Evolutionary conservation across 2,329 filamentous ascomycete genomes (phyloP), one percentile per base, ranked within the genome.

Genomic region (Hypomyces perniciosus): DNA sequence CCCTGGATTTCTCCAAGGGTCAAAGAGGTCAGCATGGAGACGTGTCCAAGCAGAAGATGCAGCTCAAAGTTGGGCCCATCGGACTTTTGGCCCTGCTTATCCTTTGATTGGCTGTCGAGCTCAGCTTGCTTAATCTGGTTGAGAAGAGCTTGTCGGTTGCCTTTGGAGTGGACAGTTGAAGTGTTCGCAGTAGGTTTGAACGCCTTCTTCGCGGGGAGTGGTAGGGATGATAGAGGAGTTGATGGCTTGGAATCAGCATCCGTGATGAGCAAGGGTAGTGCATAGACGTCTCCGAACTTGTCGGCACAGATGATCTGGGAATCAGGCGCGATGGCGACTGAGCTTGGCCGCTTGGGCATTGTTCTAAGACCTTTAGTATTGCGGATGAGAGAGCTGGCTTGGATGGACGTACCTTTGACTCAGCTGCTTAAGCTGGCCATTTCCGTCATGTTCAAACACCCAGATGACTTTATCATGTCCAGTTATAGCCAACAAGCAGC

Each of bases 231-330:
- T 12, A 46, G 34, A 54, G 53, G 38, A 43, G 44, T 42, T 53
- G 53, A 46, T 57, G 42, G 39, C 47, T 42, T 39, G 49, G 31
- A 39, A 39, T 27, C 44, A 57, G 48, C 46, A 47, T 37, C 26
- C 27, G 59, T 56, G 44, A 55, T 51, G 53, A 63, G 47, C 46
- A 97, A 74, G 10, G 93, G 92, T 6, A 99, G 71, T 8, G 88
- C 81, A 70, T 96, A 97, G 54, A 96, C 92, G 66, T 99, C 93
- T 57, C 93, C 93, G 63, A 97, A 97, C 68, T 99, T 99, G 74
- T 99, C 93, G 47, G 84, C 92, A 55, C 82, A 84, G 52, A 97
- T 70, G 56, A 99, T 88, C 7, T 83, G 87, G 40, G 77, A 75
- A 63, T 91, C 85, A 37, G 80, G 73, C 6, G 86, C 83, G 47